Base-by-base conservation (phyloP, 306 rosid species). In the Parietaria judaica region DNA sequence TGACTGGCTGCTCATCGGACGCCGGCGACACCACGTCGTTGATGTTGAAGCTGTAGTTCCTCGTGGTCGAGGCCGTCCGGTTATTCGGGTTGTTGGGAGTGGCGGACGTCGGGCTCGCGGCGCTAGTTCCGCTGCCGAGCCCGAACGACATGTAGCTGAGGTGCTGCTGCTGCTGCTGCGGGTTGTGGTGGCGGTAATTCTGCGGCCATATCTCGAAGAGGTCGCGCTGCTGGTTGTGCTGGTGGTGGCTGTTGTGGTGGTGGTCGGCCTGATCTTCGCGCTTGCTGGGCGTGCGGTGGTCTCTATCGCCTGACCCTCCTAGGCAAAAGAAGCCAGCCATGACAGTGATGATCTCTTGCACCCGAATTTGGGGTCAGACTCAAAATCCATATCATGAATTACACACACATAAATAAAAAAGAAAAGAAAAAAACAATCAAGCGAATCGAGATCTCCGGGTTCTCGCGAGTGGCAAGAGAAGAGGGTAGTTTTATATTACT, bases 141-240 rank as follows among this genome's bases (percentile, higher is more conserved):
- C 95, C 96, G 36, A 92, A 86, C 13, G 96, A 79, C 76, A 77
- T 75, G 67, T 61, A 79, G 81, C 72, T 76, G 70, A 77, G 68
- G 14, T 65, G 75, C 12, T 54, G 63, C 7, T 68, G 74, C 11
- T 72, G 66, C 11, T 50, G 72, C 1, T 61, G n/a, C n/a, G n/a
- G n/a, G n/a, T n/a, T n/a, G n/a, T n/a, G 77, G n/a, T 55, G 83
- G 7, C 72, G 85, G 51, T 67, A 67, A 54, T 71, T 64, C 60
- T 83, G 83, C 8, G 99, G 92, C 99, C 99, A 92, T 89, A 86
- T 80, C 77, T 89, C 92, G 47, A 89, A 81, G 48, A 81, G 77
- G 62, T 38, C 77, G 14, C 65, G 50, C 50, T 46, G 68, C 48
- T 47, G 17, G 12, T 44, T 36, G 4, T 34, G 54, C 34, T 73